Evolutionary conservation across 1,284 basidiomycete genomes (phyloP).

Genomic region (Pseudozyma flocculosa): DNA sequence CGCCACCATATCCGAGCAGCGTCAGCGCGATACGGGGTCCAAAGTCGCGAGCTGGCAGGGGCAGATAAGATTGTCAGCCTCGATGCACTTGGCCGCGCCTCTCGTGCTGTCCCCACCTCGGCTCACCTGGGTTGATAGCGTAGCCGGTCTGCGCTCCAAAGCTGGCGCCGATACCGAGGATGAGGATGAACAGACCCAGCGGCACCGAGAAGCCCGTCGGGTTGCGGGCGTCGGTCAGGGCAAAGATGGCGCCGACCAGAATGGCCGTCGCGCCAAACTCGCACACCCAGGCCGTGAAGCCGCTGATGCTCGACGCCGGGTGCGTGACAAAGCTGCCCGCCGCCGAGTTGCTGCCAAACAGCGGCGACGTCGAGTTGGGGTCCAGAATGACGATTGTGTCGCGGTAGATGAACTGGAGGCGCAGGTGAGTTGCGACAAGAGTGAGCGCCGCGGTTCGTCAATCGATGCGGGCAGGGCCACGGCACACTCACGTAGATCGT

Average conservation of each 20-base stretch:
- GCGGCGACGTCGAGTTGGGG: neutral
- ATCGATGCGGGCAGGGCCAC: neutral
- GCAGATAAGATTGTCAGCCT: neutral
- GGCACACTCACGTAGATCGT: neutral
- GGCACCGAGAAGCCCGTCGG: neutral
- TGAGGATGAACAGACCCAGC: neutral
- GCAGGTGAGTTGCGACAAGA: neutral
- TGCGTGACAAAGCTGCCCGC: neutral
- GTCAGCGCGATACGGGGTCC: neutral
- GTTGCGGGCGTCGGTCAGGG: neutral
- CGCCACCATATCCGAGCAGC: neutral
- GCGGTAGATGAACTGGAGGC: conserved; percentile 1
- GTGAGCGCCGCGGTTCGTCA: neutral
- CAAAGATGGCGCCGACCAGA: neutral
- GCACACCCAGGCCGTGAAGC: neutral
- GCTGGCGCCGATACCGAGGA: conserved; percentile 1
- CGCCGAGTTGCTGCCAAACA: neutral
- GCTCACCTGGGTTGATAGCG: neutral
- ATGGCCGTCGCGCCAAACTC: neutral
- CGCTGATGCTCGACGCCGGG: neutral
- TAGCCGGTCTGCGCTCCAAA: neutral
- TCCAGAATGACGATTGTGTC: neutral
- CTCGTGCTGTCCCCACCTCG: too few species aligned
- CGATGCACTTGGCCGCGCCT: too few species aligned
- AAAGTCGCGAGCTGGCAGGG: neutral